Base-by-base conservation (phyloP, 257 asterid genomes). In the Ehretia macrophylla region DNA sequence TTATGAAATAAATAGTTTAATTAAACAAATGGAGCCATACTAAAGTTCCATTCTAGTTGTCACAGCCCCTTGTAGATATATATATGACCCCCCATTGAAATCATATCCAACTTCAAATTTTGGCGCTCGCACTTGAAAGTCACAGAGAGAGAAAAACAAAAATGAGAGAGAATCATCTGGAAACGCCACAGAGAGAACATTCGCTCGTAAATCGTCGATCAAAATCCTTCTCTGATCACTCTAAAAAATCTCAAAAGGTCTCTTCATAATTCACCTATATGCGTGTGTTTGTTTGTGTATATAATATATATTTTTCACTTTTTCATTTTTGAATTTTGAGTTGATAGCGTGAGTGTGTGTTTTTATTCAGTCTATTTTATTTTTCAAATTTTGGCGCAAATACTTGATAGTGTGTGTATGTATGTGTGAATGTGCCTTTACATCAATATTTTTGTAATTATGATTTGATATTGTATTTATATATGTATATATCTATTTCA, bases 241-340 rank as follows among this genome's bases (percentile, higher is more conserved):
- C 23, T 23, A 67, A 48, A 63, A 81, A 75, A 67, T 44, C 5
- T 50, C 78, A 58, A 22, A 83, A 79, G 80, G 89, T 83, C 42
- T 11, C 62, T 60, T 62, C n/a, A 58, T 1, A 13, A 17, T 67
- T 11, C 14, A 3, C 18, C 19, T 47, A 47, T 14, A 11, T 20
- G 20, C 17, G 21, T 35, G 20, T 20, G 32, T 38, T n/a, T n/a
- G n/a, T n/a, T n/a, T 4, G 14, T 50, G 42, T 13, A 42, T 12
- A 8, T 19, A 8, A 16, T 47, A 3, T 0, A 8, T 23, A 49
- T 20, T 39, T 37, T 3, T 16, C n/a, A n/a, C 17, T 17, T 51
- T 40, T 14, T 10, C 8, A 56, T 20, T 38, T 52, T 49, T 5
- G 52, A 22, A 40, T 40, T 61, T 11, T 37, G 42, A 19, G 19